Conservation (phyloP, 768 basidiomycete species). For the Chalciporus sphaerocephalus region DNA sequence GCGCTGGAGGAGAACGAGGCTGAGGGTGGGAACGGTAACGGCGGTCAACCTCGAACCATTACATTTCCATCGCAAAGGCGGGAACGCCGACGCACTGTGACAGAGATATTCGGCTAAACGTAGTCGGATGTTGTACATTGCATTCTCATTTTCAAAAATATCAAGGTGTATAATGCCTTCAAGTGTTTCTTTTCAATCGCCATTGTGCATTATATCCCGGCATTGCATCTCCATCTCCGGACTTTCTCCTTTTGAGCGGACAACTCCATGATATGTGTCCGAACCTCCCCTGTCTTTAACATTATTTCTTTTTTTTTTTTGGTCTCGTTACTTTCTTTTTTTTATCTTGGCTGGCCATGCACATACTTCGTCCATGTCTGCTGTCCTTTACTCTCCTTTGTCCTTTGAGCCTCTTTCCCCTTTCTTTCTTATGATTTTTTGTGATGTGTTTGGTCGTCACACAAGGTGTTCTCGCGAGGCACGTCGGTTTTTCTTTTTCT, state of each 20-base stretch:
- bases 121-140: slow-evolving; percentile 7
- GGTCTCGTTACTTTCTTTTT: slow-evolving; percentile 15
- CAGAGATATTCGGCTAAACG: slow-evolving; percentile 41
- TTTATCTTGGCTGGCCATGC: slow-evolving; percentile 28
- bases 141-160: slow-evolving; percentile 12
- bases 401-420: neutral
- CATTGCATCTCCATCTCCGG: slow-evolving; percentile 17
- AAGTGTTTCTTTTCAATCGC: slow-evolving; percentile 1
- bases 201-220: slow-evolving; percentile 25
- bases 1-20: slow-evolving; percentile 27
- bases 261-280: slow-evolving; percentile 12
- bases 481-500: slow-evolving; percentile 13
- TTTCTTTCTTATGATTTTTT: neutral
- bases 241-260: slow-evolving; percentile 16
- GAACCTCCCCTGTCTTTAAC: slow-evolving; percentile 27
- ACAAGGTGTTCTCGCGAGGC: slow-evolving; percentile 10
- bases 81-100: slow-evolving; percentile 48
- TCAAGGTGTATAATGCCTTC: slow-evolving; percentile 22
- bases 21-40: slow-evolving; percentile 19
- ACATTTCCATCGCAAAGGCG: slow-evolving; percentile 29
- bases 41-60: slow-evolving; percentile 37
- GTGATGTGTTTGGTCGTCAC: slow-evolving; percentile 16
- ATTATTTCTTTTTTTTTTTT: slow-evolving; percentile 26
- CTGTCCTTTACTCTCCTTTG: neutral
- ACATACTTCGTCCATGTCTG: slow-evolving; percentile 17